These are phyloP conservation scores for Phragmites australis DNA, from an alignment of 176 grass and related monocot genomes.

Conservation along the genomic window DNA sequence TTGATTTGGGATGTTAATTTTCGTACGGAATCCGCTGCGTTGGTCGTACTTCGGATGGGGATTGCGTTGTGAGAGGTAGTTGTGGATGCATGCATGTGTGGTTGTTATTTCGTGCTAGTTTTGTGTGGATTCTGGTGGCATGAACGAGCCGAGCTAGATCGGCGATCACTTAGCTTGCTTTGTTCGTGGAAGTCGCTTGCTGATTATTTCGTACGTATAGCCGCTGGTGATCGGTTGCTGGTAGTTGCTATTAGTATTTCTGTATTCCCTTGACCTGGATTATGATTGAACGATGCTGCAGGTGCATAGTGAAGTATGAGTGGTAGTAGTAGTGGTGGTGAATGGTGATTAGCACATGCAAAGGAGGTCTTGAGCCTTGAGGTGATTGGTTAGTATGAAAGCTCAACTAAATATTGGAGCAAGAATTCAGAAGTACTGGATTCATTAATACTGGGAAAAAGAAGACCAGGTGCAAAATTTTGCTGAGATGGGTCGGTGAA, in stretches of 20 bases:
- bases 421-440: neutral
- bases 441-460: neutral
- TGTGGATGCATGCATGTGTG: neutral
- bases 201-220: neutral
- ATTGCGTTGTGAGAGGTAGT: neutral
- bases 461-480: neutral
- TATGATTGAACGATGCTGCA: neutral
- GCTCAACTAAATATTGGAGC: neutral
- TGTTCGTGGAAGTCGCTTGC: neutral
- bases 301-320: neutral
- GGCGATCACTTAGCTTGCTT: neutral
- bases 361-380: neutral
- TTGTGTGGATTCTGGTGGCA: conserved; percentile 23
- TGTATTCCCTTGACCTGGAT: neutral
- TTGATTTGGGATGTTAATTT: neutral
- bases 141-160: neutral
- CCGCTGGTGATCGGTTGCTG: neutral
- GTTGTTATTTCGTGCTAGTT: conserved; percentile 45
- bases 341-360: conserved; percentile 24
- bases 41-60: neutral
- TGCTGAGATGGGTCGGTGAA: neutral
- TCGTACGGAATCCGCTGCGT: neutral
- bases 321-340: neutral
- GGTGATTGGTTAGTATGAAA: neutral
- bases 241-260: neutral